A percentile compares a stretch with the other conserved stretches of the same genome.
phyloP scores from a whole-genome alignment of 345 rosid genomes.

The Aegle marmelos region DNA sequence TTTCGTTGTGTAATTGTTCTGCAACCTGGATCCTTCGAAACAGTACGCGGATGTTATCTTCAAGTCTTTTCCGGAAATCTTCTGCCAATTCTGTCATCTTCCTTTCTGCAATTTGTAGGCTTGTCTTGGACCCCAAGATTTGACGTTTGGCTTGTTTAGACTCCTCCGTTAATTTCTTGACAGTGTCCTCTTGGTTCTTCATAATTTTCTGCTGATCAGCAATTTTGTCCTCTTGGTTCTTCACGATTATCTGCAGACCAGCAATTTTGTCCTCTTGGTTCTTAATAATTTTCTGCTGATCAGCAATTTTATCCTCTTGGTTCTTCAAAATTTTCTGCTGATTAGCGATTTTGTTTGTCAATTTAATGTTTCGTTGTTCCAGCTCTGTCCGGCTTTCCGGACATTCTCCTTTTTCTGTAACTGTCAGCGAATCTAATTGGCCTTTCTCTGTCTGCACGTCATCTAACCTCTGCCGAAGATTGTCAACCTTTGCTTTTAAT shows the following conservation, averaged over 20 bases:
- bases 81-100: slow-evolving; percentile 68
- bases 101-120: slow-evolving; percentile 39
- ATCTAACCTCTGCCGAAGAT: slow-evolving; percentile 37
- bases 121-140: slow-evolving; percentile 38
- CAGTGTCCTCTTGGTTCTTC: slow-evolving; percentile 31
- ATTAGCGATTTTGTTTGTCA: slow-evolving; percentile 30
- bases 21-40: slow-evolving; percentile 62
- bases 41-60: slow-evolving; percentile 61
- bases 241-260: slow-evolving; percentile 32
- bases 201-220: slow-evolving; percentile 34
- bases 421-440: slow-evolving; percentile 23
- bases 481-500: slow-evolving; percentile 20
- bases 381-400: slow-evolving; percentile 6
- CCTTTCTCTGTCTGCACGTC: slow-evolving; percentile 26
- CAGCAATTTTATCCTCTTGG: slow-evolving; percentile 24
- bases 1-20: slow-evolving; percentile 67
- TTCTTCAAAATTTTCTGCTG: slow-evolving; percentile 35
- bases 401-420: slow-evolving; percentile 25
- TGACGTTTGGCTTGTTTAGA: slow-evolving; percentile 25
- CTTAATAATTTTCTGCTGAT: slow-evolving; percentile 32
- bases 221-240: slow-evolving; percentile 29
- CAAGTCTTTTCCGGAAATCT: slow-evolving; percentile 53
- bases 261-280: slow-evolving; percentile 28
- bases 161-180: slow-evolving; percentile 39
- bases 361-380: slow-evolving; percentile 21